phyloP scores from a whole-genome alignment of 495 filamentous ascomycete genomes.

The Acidiella bohemica region DNA sequence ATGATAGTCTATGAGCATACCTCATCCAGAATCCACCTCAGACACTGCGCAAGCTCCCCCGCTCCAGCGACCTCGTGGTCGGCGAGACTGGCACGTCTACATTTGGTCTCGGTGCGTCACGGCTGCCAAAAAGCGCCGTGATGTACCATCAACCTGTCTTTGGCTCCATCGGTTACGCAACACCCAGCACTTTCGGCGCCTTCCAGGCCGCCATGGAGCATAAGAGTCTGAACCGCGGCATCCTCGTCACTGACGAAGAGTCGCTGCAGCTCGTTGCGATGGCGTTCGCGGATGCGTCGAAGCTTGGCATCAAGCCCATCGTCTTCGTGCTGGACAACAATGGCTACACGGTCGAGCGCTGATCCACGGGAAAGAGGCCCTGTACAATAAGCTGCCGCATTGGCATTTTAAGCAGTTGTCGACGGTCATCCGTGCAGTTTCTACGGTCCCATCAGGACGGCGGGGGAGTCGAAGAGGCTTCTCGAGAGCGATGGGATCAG shows the following conservation, averaged over 20 bases:
- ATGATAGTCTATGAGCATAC: constrained; percentile 10
- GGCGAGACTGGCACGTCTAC: constrained; percentile 33
- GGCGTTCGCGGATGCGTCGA: constrained; percentile 28
- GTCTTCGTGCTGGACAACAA: constrained; percentile 26
- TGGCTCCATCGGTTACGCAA: constrained; percentile 33
- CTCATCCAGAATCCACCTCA: constrained; percentile 8
- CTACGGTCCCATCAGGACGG: constrained; percentile 7
- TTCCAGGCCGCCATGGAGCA: constrained; percentile 44
- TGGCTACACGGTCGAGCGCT: constrained; percentile 25
- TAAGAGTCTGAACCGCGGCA: constrained; percentile 38
- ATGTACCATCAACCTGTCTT: constrained; percentile 31
- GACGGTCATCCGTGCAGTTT: constrained; percentile 13
- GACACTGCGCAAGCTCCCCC: constrained; percentile 22
- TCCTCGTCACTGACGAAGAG: constrained; percentile 33
- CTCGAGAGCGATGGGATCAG: constrained; percentile 4
- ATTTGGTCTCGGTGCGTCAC: constrained; percentile 25
- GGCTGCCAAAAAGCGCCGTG: constrained; percentile 21
- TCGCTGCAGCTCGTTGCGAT: constrained; percentile 33
- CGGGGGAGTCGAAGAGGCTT: constrained; percentile 4
- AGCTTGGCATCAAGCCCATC: constrained; percentile 25
- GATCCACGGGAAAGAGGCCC: constrained; percentile 20
- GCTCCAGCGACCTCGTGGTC: constrained; percentile 38
- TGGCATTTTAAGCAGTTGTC: constrained; percentile 12
- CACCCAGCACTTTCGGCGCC: constrained; percentile 28
- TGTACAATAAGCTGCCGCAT: constrained; percentile 18